Conservation (phyloP, 2,329 filamentous ascomycete species). For the Neofusicoccum sp. region DNA sequence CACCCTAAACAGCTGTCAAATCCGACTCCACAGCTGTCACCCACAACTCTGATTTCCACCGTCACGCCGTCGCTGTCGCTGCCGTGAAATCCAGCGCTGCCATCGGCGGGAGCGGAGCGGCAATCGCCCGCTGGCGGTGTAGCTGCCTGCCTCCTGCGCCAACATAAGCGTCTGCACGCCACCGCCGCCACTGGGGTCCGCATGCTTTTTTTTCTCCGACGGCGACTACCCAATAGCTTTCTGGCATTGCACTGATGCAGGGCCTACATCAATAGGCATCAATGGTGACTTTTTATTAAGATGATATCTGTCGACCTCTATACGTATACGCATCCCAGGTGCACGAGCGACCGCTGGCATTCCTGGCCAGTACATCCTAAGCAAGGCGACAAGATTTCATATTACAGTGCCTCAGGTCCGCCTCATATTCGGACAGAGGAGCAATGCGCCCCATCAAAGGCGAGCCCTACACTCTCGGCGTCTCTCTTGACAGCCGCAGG, state of each 20-base stretch:
- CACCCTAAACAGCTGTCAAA: constrained; percentile 2
- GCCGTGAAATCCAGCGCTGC: no score
- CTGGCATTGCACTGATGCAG: no score
- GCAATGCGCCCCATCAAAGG: neutral
- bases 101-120: neutral
- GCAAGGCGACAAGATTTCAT: neutral
- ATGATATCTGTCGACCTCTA: neutral
- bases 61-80: no score
- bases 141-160: neutral
- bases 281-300: no score
- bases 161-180: neutral
- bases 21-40: neutral
- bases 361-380: neutral
- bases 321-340: neutral
- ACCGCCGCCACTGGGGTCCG: no score
- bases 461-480: neutral
- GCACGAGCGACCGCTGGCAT: neutral
- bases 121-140: neutral
- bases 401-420: neutral
- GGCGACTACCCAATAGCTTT: no score
- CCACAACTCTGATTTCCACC: neutral
- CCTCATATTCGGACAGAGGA: constrained; percentile 1
- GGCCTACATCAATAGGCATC: no score
- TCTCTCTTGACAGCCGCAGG: neutral
- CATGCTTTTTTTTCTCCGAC: no score